Base-by-base conservation (phyloP, 768 basidiomycete genomes). In the Phlegmacium glaucopus region DNA sequence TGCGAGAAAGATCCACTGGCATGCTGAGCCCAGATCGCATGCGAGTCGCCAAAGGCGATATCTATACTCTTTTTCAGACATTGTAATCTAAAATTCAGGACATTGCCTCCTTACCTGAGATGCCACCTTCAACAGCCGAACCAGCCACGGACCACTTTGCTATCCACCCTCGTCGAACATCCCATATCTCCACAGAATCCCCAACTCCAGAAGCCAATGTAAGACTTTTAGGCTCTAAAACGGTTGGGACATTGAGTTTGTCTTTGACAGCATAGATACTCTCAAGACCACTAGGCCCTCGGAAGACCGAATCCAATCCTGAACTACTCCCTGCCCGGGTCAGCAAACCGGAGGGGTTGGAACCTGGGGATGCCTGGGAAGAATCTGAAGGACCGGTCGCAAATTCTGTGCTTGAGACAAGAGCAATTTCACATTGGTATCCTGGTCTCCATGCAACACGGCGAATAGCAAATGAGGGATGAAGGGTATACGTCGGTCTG, bases 131-230 rank as follows among this genome's bases (percentile, higher is more conserved):
- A 1, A 69, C 71, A 4, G 77, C 71, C 10, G 79, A 80, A 11
- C 82, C 80, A 16, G 72, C 75, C 9, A 91, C 77, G 2, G 78
- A 76, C 86, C 90, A 93, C 65, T 93, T 94, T 5, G 87, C 84
- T 41, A 92, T 75, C 78, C 85, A 89, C 0, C 80, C 78, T 39
- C 91, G 72, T 45, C 90, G 73, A 1, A 88, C 87, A 61, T 94
- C 90, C 91, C 91, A 94, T 17, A 93, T 83, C 56, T 92, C 90
- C 26, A 90, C 73, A 0, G 80, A 69, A 57, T 90, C 85, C 3
- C 82, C 78, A 22, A 60, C 53, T 3, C 50, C 42, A 5, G 44
- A 35, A 12, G 37, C 26, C 12, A 48, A 36, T 17, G 40, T 39
- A 4, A 54, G 18, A 9, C 37, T 35, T 27, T 58, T 50, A 55